Percentiles rank a stretch among this genome's conserved stretches.
These are phyloP conservation scores for Dioszegia hungarica DNA, from an alignment of 768 basidiomycete genomes.

Conservation along the genomic window DNA sequence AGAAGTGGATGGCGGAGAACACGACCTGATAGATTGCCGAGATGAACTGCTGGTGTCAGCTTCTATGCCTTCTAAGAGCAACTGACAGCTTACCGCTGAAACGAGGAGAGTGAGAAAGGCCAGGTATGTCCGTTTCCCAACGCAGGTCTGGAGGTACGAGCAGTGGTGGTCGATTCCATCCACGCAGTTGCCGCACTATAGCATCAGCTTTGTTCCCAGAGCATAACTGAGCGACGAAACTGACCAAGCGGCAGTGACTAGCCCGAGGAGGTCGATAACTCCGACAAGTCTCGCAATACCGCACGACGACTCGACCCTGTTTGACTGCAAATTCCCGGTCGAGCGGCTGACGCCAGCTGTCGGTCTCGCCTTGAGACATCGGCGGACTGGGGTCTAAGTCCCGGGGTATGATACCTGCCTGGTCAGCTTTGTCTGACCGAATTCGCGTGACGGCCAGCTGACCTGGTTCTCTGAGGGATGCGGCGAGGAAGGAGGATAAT, in stretches of 20 bases:
- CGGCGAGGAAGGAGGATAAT: conserved; percentile 27
- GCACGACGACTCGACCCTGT: conserved; percentile 77
- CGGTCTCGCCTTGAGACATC: conserved; percentile 53
- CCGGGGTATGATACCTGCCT: conserved; percentile 84
- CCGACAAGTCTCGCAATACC: conserved; percentile 89
- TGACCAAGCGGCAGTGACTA: conserved; percentile 90
- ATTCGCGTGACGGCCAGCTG: conserved; percentile 8
- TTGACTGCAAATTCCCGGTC: conserved; percentile 75
- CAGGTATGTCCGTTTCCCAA: conserved; percentile 91
- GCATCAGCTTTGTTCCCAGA: background rate
- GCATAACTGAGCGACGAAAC: conserved; percentile 15
- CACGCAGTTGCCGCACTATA: conserved; percentile 92
- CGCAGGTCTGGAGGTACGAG: conserved; percentile 75
- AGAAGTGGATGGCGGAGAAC: conserved; percentile 78
- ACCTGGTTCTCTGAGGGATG: conserved; percentile 38
- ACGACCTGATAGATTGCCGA: conserved; percentile 70
- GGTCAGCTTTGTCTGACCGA: conserved; percentile 59
- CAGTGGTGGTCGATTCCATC: conserved; percentile 66
- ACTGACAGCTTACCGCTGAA: conserved; percentile 59
- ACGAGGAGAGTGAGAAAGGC: conserved; percentile 83
- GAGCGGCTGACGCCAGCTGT: conserved; percentile 57
- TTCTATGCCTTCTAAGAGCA: background rate
- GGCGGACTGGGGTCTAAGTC: conserved; percentile 82
- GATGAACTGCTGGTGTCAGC: conserved; percentile 55
- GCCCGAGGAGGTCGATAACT: conserved; percentile 89